Evolutionary conservation across 1,139 yeast species (phyloP), one percentile per base, ranked within the genome.

Genomic region (Candida neerlandica): DNA sequence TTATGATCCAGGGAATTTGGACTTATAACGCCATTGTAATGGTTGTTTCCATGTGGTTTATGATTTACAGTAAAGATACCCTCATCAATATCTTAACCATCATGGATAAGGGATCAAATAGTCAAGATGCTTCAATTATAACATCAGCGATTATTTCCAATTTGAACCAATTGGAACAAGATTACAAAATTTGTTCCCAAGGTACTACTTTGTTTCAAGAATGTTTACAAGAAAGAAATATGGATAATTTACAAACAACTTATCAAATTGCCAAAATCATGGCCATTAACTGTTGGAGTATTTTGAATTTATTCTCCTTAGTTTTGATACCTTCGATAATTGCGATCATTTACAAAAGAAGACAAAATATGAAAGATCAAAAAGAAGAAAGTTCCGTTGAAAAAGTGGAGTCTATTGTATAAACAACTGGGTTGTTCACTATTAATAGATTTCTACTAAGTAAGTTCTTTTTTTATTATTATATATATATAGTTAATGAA

Each of bases 291-390:
- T 60, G 67, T 47, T 60, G 66, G 57, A 48, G 58, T 15, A 62
- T 66, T 4, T 56, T 66, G 41, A 62, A 61, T 41, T 51, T 60
- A 15, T 58, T 60, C 32, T 58, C 68, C 29, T 67, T 67, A 47
- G 61, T 64, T 12, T 43, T 66, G 10, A 54, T 64, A 4, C 74
- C 75, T 12, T 43, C 39, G 4, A 27, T 44, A 10, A 41, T 46
- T 37, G 5, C 41, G 6, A 15, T 35, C 19, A 41, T 49, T n/a
- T 29, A 33, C 18, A 44, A 32, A 33, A 38, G 48, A 34, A 23
- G 33, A 18, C 21, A 32, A n/a, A 14, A 9, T 14, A 16, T 44
- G 16, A 30, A 34, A 15, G 38, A 44, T 3, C 18, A 27, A 12
- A 40, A 44, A 32, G 32, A 45, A 35, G 41, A 37, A 15, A 9